Conservation (phyloP, 225 moss, liverwort and hornwort species). For the Sphagnum tenellum region DNA sequence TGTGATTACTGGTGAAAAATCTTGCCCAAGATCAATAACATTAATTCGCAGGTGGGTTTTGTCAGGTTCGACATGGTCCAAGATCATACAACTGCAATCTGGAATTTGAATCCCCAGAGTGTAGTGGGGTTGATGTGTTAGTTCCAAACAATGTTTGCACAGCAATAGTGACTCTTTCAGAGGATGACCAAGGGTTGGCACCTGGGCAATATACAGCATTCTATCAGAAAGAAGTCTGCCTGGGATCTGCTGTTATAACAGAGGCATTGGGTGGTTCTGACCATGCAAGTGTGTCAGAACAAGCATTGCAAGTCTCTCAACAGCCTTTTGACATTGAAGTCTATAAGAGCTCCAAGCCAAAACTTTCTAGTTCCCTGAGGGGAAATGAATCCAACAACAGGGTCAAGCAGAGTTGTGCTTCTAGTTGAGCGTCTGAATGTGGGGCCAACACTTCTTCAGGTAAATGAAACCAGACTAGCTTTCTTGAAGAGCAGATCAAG, state of each 20-base stretch:
- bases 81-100: constrained; percentile 55
- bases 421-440: too few species aligned
- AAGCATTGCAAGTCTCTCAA: constrained; percentile 48
- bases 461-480: too few species aligned
- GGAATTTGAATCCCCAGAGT: constrained; percentile 21
- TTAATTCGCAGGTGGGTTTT: not conserved
- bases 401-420: too few species aligned
- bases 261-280: constrained; percentile 50
- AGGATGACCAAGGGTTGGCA: constrained; percentile 94
- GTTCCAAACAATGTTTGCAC: constrained; percentile 11
- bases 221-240: constrained; percentile 54
- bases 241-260: constrained; percentile 76
- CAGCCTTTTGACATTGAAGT: constrained; percentile 30
- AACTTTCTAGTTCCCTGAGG: constrained; percentile 32
- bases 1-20: too few species aligned
- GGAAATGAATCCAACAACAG: too few species aligned
- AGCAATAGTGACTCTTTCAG: constrained; percentile 47
- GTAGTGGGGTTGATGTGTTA: not conserved
- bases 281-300: constrained; percentile 34
- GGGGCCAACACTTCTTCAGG: too few species aligned
- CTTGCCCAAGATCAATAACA: too few species aligned
- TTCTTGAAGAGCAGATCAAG: too few species aligned
- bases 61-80: constrained; percentile 80
- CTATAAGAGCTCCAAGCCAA: constrained; percentile 30
- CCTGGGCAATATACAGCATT: constrained; percentile 88